Evolutionary conservation across 2,329 filamentous ascomycete species (phyloP).

Genomic region (Penicillium fuscoglaucum): DNA sequence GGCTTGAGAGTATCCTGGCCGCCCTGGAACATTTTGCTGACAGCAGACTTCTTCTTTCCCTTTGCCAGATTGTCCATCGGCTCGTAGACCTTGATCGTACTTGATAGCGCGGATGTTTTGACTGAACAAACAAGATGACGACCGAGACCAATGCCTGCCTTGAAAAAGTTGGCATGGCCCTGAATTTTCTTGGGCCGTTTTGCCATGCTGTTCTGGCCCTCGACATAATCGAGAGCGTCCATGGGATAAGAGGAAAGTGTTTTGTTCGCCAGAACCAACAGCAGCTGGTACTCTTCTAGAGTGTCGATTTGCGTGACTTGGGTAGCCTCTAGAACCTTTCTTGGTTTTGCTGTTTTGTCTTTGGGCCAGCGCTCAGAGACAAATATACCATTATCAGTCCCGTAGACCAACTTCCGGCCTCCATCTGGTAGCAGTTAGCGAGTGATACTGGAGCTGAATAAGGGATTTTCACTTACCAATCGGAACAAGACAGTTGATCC

Average conservation of each 20-base stretch:
- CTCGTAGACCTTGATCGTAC: conserved; percentile 98
- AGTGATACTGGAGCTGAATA: not conserved
- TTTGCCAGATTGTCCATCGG: conserved; percentile 92
- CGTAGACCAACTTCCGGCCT: conserved; percentile 89
- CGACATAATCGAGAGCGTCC: conserved; percentile 79
- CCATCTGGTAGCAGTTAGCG: conserved; percentile 63
- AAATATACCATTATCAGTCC: conserved; percentile 92
- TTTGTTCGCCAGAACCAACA: conserved; percentile 90
- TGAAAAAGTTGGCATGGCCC: conserved; percentile 98
- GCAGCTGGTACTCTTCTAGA: conserved; percentile 87
- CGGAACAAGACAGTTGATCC: conserved; percentile 91
- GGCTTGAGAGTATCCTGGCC: conserved; percentile 94
- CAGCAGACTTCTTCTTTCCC: conserved; percentile 91
- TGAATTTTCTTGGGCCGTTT: conserved; percentile 95
- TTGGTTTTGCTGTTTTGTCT: conserved; percentile 70
- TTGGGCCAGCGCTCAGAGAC: conserved; percentile 87
- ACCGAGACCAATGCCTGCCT: conserved; percentile 90
- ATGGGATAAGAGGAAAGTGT: conserved; percentile 86
- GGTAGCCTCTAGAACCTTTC: conserved; percentile 79
- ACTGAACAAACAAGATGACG: conserved; percentile 95
- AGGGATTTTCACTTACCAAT: conserved; percentile 62
- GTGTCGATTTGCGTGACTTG: conserved; percentile 95
- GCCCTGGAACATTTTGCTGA: conserved; percentile 91
- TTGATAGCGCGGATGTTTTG: conserved; percentile 88
- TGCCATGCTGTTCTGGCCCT: conserved; percentile 68